A percentile compares a stretch with the other conserved stretches of the same genome.
These are phyloP conservation scores for Plasmodium coatneyi DNA, from an alignment of 169 alveolate genomes.

Conservation along the genomic window DNA sequence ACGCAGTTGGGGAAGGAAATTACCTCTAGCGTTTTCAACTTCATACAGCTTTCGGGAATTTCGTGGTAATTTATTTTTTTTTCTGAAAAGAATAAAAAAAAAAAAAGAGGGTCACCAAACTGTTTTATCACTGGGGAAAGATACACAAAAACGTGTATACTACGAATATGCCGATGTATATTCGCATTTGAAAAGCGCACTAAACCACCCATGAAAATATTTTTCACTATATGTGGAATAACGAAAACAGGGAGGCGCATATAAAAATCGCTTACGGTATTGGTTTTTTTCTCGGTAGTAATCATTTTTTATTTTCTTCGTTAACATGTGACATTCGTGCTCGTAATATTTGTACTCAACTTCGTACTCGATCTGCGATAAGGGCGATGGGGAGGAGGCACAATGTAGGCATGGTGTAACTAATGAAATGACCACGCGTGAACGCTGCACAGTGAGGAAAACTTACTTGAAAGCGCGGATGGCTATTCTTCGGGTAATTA, in stretches of 20 bases:
- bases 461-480: conserved; percentile 71
- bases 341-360: conserved; percentile 74
- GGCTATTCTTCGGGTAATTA: conserved; percentile 67
- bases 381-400: neutral
- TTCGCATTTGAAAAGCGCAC: neutral
- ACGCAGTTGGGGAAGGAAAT: neutral
- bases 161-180: neutral
- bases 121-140: neutral
- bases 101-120: neutral
- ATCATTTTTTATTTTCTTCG: conserved; percentile 75
- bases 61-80: conserved; percentile 64
- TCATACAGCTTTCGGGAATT: conserved; percentile 75
- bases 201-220: neutral
- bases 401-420: neutral
- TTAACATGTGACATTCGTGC: conserved; percentile 57
- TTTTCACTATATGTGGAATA: neutral
- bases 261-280: conserved; percentile 38
- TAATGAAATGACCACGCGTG: neutral
- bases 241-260: neutral
- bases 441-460: neutral
- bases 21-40: conserved; percentile 71
- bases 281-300: conserved; percentile 38
- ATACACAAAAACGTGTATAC: neutral
- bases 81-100: conserved; percentile 2
- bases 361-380: conserved; percentile 61